Evolutionary conservation across 2,329 filamentous ascomycete species (phyloP).

Genomic region (Pseudocercospora pini-densiflorae): DNA sequence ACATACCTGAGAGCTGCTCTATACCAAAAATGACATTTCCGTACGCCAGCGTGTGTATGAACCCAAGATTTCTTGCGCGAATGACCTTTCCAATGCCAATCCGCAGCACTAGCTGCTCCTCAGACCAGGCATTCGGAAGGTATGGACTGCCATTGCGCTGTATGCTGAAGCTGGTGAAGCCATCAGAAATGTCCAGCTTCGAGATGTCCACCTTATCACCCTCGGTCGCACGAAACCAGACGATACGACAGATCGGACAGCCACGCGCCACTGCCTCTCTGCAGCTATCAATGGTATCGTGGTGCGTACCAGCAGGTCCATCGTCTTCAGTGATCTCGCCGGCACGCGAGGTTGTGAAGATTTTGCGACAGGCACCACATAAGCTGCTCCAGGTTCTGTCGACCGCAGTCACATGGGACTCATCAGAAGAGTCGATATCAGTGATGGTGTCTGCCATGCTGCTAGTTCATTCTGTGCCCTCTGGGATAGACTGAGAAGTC

Average conservation of each 20-base stretch:
- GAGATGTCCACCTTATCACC: neutral
- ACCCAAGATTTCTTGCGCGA: neutral
- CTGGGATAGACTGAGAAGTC: too few species aligned
- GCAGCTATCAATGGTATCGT: neutral
- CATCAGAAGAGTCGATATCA: too few species aligned
- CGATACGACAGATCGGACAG: neutral
- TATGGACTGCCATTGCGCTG: neutral
- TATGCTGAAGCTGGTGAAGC: neutral
- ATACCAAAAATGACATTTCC: neutral
- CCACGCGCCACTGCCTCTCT: neutral
- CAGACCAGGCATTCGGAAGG: neutral
- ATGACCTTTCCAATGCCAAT: neutral
- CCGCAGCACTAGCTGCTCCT: neutral
- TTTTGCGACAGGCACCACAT: neutral
- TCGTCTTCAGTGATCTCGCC: neutral
- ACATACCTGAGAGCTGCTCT: neutral
- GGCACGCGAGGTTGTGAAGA: neutral
- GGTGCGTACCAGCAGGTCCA: neutral
- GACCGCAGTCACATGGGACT: neutral
- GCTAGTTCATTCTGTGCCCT: too few species aligned
- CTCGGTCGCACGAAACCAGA: neutral
- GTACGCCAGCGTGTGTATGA: neutral
- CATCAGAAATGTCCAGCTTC: neutral
- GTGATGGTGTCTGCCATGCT: too few species aligned
- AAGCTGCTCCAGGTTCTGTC: neutral